Evolutionary conservation across 2,329 filamentous ascomycete genomes (phyloP).

Genomic region (Xylariaceae sp.): DNA sequence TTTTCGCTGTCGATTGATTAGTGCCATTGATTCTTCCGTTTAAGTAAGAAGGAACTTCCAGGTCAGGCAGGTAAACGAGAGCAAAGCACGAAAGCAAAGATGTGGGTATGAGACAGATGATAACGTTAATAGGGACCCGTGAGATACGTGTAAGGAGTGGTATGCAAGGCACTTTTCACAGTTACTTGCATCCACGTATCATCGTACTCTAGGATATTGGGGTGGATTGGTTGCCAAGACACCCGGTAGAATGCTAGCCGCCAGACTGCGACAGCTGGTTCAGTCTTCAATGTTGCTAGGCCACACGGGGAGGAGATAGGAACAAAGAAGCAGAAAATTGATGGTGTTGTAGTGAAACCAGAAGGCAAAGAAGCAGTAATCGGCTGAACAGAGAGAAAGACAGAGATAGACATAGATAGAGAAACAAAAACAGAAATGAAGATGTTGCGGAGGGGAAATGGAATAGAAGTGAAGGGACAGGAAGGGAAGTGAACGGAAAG

Average conservation of each 20-base stretch:
- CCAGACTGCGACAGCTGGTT: background rate
- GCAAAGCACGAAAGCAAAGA: background rate
- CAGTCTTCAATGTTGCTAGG: background rate
- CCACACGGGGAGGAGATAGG: background rate
- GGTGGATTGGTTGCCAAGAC: slow-evolving; percentile 1
- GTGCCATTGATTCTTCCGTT: background rate
- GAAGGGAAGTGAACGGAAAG: too few relatives aligned
- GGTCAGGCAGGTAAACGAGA: background rate
- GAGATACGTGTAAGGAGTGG: background rate
- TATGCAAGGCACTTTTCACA: background rate
- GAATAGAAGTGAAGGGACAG: background rate
- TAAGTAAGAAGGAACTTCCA: background rate
- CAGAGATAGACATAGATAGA: too few relatives aligned
- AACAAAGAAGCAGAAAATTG: background rate
- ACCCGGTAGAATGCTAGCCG: background rate
- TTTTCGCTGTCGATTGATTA: slow-evolving; percentile 6
- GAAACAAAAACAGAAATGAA: too few relatives aligned
- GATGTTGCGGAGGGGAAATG: background rate
- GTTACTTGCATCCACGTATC: slow-evolving; percentile 14
- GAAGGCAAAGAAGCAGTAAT: too few relatives aligned
- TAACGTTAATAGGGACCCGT: background rate
- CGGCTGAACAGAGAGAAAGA: too few relatives aligned
- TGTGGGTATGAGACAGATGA: background rate
- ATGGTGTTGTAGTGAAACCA: too few relatives aligned
- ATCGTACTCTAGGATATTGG: slow-evolving; percentile 1